Percentiles rank a stretch among this genome's conserved stretches.
Evolutionary conservation across 768 basidiomycete species (phyloP).

Genomic region (Hortiboletus flavorubellus): DNA sequence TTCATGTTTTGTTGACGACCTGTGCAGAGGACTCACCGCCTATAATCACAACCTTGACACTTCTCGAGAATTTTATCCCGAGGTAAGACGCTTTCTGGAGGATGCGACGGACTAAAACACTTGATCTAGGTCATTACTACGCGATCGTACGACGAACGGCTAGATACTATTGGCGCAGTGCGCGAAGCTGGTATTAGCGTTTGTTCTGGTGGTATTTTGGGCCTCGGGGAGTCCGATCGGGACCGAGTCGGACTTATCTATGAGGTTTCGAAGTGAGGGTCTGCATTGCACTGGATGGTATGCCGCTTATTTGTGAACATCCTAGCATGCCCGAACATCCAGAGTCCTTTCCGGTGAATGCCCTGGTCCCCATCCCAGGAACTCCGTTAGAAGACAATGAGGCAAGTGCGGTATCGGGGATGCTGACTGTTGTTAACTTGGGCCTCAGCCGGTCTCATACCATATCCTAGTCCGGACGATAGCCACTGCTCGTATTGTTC

Average conservation of each 20-base stretch:
- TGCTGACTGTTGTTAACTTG: constrained; percentile 7
- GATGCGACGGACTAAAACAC: not conserved
- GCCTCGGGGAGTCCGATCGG: constrained; percentile 85
- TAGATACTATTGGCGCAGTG: constrained; percentile 86
- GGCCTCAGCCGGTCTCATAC: constrained; percentile 66
- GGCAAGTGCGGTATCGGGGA: constrained; percentile 38
- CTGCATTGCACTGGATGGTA: not conserved
- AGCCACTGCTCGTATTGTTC: constrained; percentile 88
- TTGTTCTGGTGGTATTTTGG: constrained; percentile 94
- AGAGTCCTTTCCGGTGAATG: constrained; percentile 99
- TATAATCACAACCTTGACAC: constrained; percentile 99
- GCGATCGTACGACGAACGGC: constrained; percentile 88
- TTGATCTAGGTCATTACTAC: constrained; percentile 84
- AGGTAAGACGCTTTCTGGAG: constrained; percentile 43
- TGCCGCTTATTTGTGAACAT: constrained; percentile 4
- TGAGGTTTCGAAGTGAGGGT: constrained; percentile 82
- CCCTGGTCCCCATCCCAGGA: constrained; percentile 91
- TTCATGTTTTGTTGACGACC: not conserved
- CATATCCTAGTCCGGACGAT: constrained; percentile 90
- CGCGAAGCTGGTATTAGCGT: constrained; percentile 95
- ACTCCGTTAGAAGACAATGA: constrained; percentile 92
- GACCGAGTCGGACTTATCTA: constrained; percentile 93
- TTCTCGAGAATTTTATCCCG: constrained; percentile 93
- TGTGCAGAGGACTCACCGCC: constrained; percentile 78
- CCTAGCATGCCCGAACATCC: constrained; percentile 89